phyloP scores from a whole-genome alignment of 257 asterid species.

The Eucommia ulmoides region DNA sequence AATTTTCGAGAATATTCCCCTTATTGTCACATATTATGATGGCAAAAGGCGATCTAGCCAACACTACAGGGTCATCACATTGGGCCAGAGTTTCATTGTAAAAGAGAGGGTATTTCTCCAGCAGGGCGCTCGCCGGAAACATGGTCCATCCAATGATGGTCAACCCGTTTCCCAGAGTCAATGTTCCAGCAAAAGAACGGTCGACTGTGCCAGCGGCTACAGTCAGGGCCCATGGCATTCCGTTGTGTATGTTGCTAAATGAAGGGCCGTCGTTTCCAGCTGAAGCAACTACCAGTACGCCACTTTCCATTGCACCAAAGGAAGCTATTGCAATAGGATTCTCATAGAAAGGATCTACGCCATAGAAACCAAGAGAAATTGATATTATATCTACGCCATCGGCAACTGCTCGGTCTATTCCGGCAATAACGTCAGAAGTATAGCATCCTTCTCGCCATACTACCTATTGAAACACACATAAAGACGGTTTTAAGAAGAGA shows the following conservation, averaged over 20 bases:
- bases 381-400: slow-evolving; percentile 39
- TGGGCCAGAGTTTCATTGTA: slow-evolving; percentile 20
- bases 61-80: slow-evolving; percentile 13
- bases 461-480: too few relatives aligned
- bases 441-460: slow-evolving; percentile 13
- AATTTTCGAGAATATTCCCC: background rate
- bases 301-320: slow-evolving; percentile 53
- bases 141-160: slow-evolving; percentile 21
- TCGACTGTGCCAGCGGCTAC: slow-evolving; percentile 27
- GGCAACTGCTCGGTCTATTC: slow-evolving; percentile 37
- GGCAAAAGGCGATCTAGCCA: background rate
- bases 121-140: slow-evolving; percentile 15
- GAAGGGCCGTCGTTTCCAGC: slow-evolving; percentile 36
- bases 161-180: slow-evolving; percentile 22
- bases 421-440: slow-evolving; percentile 41
- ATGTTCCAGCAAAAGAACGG: slow-evolving; percentile 23
- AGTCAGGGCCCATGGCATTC: slow-evolving; percentile 27
- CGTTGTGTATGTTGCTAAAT: slow-evolving; percentile 23
- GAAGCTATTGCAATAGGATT: slow-evolving; percentile 37
- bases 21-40: slow-evolving; percentile 15
- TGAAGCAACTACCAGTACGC: slow-evolving; percentile 44
- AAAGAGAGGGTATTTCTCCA: slow-evolving; percentile 6
- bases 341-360: slow-evolving; percentile 14
- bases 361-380: slow-evolving; percentile 19
- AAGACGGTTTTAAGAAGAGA: too few relatives aligned